Percentiles rank a stretch among this genome's conserved stretches.
phyloP scores from a whole-genome alignment of 108 stramenopile species.

The Skeletonema potamos region DNA sequence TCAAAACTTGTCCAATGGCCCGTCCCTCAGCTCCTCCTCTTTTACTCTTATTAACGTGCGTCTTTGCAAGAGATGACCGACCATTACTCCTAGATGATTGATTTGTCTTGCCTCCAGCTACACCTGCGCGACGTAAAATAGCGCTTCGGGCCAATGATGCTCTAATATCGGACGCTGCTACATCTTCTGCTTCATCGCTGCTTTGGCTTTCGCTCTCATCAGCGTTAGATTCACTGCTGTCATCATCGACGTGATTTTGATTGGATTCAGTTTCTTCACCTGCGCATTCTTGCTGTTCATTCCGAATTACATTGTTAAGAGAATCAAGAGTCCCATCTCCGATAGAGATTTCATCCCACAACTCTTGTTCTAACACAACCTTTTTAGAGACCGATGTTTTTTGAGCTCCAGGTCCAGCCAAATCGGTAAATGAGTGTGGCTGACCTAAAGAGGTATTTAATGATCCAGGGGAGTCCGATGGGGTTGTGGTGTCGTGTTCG shows the following conservation, averaged over 20 bases:
- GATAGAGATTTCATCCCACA: not conserved
- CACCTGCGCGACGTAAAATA: slow-evolving; percentile 19
- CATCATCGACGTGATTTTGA: not conserved
- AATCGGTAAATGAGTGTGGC: slow-evolving; percentile 10
- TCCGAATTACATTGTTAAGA: not conserved
- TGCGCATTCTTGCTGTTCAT: not conserved
- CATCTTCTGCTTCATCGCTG: slow-evolving; percentile 7
- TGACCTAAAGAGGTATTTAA: not conserved
- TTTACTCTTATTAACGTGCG: slow-evolving; percentile 13
- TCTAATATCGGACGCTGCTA: not conserved
- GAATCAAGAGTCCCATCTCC: not conserved
- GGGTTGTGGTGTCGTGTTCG: not conserved
- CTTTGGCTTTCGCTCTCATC: not conserved
- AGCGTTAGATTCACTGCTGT: not conserved
- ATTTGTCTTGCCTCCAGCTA: slow-evolving; percentile 7
- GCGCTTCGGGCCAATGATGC: slow-evolving; percentile 17
- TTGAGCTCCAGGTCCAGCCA: slow-evolving; percentile 12
- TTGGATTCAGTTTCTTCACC: not conserved
- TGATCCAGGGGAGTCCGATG: not conserved
- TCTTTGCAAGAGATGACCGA: slow-evolving; percentile 17
- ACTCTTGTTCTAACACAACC: slow-evolving; percentile 2
- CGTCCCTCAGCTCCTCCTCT: not conserved
- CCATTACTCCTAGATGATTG: slow-evolving; percentile 16
- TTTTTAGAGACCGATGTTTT: slow-evolving; percentile 16
- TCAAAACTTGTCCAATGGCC: slow-evolving; percentile 32